Evolutionary conservation across 116 monocot species (phyloP).

Genomic region (Phalaenopsis hybrid): DNA sequence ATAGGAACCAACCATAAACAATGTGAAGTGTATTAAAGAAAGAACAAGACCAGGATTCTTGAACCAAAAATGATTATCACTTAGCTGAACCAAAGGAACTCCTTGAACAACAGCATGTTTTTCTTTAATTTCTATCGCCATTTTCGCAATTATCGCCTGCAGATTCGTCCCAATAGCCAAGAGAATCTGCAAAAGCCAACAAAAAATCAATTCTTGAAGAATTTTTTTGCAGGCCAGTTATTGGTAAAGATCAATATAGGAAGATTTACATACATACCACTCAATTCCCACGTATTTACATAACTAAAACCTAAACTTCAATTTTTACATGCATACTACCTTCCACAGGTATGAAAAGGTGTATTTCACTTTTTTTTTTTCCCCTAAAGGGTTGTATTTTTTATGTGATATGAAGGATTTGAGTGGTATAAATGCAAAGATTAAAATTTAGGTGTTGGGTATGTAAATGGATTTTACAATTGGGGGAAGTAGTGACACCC

Average conservation of each 20-base stretch:
- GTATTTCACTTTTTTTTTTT: no score
- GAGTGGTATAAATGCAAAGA: no score
- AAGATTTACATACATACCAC: no score
- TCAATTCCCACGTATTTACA: no score
- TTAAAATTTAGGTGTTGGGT: no score
- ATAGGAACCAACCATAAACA: conserved; percentile 25
- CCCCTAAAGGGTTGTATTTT: no score
- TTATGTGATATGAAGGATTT: no score
- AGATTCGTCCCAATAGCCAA: conserved; percentile 34
- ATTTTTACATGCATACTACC: no score
- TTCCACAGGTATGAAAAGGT: no score
- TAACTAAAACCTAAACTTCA: no score
- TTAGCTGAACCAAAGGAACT: conserved; percentile 40
- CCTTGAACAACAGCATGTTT: conserved; percentile 43
- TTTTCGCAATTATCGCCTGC: conserved; percentile 35
- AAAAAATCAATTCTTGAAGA: background rate
- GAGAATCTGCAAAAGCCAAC: conserved; percentile 21
- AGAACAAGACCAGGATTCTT: conserved; percentile 27
- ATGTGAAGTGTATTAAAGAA: conserved; percentile 32
- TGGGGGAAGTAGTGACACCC: conserved; percentile 39
- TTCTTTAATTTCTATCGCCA: conserved; percentile 44
- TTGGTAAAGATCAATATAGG: background rate
- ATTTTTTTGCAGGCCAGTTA: background rate
- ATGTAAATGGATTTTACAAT: conserved; percentile 24
- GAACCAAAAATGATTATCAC: conserved; percentile 47